Evolutionary conservation across 2,329 filamentous ascomycete genomes (phyloP).

Genomic region (Canariomyces notabilis): DNA sequence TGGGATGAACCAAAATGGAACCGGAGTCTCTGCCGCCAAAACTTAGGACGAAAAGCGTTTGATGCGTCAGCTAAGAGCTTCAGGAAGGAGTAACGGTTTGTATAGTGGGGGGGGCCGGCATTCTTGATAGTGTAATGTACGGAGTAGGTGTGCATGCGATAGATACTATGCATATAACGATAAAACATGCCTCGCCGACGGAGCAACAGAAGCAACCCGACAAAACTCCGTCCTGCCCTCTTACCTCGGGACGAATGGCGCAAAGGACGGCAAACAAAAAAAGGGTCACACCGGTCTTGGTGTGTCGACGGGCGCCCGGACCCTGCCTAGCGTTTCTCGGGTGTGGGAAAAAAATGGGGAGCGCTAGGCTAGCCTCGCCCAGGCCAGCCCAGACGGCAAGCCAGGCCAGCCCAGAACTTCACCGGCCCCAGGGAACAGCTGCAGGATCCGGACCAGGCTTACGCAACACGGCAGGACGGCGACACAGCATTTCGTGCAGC

Average conservation of each 20-base stretch:
- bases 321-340: background rate
- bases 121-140: too few relatives aligned
- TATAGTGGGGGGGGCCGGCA: too few relatives aligned
- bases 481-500: background rate
- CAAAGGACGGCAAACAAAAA: background rate
- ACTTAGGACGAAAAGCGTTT: background rate
- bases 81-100: too few relatives aligned
- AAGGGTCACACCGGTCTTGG: background rate
- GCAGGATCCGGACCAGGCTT: conserved; percentile 3
- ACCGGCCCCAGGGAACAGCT: conserved; percentile 3
- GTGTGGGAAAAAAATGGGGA: background rate
- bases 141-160: too few relatives aligned
- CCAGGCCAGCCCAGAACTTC: conserved; percentile 15
- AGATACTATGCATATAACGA: too few relatives aligned
- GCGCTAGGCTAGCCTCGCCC: background rate
- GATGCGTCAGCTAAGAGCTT: too few relatives aligned
- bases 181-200: too few relatives aligned
- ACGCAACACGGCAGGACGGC: background rate
- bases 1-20: background rate
- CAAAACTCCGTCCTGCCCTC: too few relatives aligned
- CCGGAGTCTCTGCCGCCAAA: background rate
- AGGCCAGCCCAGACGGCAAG: conserved; percentile 5
- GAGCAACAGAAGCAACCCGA: background rate
- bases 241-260: too few relatives aligned
- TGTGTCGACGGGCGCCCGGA: background rate